These are phyloP conservation scores for Neurospora sp. DNA, from an alignment of 495 filamentous ascomycete species.

Conservation along the genomic window DNA sequence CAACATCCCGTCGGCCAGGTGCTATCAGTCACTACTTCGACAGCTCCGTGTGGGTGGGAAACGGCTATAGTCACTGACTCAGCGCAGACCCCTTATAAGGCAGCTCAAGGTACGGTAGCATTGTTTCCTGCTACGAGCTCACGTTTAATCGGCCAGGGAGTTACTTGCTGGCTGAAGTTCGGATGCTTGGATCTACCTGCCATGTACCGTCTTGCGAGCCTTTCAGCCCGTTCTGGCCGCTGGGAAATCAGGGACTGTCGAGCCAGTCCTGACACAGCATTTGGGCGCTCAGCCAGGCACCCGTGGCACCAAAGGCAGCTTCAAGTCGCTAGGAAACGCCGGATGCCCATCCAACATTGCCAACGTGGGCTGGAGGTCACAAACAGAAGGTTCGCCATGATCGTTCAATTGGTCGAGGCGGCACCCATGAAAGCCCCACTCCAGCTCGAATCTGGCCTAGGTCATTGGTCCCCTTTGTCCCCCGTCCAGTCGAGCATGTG, in stretches of 20 bases:
- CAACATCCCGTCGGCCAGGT: not conserved
- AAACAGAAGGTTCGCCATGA: not conserved
- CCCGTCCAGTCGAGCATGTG: not conserved
- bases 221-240: constrained; percentile 4
- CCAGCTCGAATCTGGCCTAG: not conserved
- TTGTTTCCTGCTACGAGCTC: not conserved
- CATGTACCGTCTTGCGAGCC: not conserved
- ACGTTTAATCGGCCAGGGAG: not conserved
- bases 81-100: not conserved
- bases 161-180: not conserved
- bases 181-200: not conserved
- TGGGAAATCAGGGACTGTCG: not conserved
- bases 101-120: not conserved
- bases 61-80: not conserved
- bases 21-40: not conserved
- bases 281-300: not conserved
- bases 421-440: not conserved
- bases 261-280: constrained; percentile 1
- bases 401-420: not conserved
- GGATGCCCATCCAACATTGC: not conserved
- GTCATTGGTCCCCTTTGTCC: not conserved
- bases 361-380: not conserved
- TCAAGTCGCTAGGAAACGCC: not conserved
- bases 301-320: not conserved
- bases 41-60: not conserved